Percentiles rank a stretch among this genome's conserved stretches.
phyloP scores from a whole-genome alignment of 495 filamentous ascomycete genomes.

The Penicillium tannophilum region DNA sequence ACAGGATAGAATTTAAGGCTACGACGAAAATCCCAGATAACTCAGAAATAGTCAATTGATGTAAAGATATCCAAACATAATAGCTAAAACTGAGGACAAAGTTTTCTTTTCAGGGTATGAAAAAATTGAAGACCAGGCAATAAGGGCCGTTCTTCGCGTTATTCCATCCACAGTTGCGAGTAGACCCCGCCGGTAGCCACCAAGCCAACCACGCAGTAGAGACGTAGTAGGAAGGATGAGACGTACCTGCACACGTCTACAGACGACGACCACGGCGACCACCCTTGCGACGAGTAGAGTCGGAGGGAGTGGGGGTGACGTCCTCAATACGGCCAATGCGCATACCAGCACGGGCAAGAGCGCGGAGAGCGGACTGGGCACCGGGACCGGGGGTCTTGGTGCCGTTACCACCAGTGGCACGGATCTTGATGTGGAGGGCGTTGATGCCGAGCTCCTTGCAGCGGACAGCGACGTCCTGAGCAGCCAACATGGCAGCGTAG shows the following conservation, averaged over 20 bases:
- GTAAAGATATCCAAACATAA: constrained; percentile 26
- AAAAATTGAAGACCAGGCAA: constrained; percentile 59
- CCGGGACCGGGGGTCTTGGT: constrained; percentile 99
- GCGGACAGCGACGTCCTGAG: constrained; percentile 85
- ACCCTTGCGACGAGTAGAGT: constrained; percentile 98
- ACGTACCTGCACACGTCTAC: constrained; percentile 55
- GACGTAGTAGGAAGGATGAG: constrained; percentile 31
- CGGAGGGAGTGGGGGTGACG: constrained; percentile 97
- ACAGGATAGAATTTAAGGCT: background rate
- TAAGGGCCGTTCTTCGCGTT: constrained; percentile 59
- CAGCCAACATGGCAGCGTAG: constrained; percentile 99
- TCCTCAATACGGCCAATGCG: constrained; percentile 99
- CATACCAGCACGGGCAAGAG: constrained; percentile 97
- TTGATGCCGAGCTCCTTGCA: constrained; percentile 99
- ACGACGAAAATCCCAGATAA: constrained; percentile 3
- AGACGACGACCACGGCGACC: constrained; percentile 99
- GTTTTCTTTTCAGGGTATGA: constrained; percentile 47
- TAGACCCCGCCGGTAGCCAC: constrained; percentile 38
- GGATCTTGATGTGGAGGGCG: constrained; percentile 99
- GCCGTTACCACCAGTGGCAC: constrained; percentile 98
- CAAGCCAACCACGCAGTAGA: constrained; percentile 37
- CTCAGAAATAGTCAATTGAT: constrained; percentile 28
- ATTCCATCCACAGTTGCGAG: constrained; percentile 56
- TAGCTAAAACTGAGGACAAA: constrained; percentile 29
- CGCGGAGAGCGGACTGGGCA: constrained; percentile 98